phyloP scores from a whole-genome alignment of 805 yeast species.

The Candida mattraensis region DNA sequence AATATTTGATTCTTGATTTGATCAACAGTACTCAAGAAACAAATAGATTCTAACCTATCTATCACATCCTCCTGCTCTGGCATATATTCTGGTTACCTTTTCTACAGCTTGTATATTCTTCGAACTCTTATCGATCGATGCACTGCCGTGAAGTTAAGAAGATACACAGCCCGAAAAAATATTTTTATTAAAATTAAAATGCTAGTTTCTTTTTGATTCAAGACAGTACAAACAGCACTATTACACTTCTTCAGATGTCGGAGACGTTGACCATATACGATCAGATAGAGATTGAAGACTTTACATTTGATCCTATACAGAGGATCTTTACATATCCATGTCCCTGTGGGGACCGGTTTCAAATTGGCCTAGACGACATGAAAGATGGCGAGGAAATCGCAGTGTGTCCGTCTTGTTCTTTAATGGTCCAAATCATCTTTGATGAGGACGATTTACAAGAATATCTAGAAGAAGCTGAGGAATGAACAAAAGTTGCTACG shows the following conservation, averaged over 20 bases:
- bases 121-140: too few species aligned
- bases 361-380: slow-evolving; percentile 80
- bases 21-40: too few species aligned
- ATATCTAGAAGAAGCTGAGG: slow-evolving; percentile 35
- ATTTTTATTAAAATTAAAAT: too few species aligned
- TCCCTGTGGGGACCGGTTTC: slow-evolving; percentile 96
- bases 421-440: slow-evolving; percentile 89
- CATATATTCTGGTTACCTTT: too few species aligned
- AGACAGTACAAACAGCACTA: neutral
- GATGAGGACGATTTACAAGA: slow-evolving; percentile 62
- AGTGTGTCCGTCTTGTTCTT: slow-evolving; percentile 93
- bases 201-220: slow-evolving; percentile 6
- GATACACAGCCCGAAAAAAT: too few species aligned
- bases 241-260: slow-evolving; percentile 33
- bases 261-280: slow-evolving; percentile 67
- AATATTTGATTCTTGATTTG: too few species aligned
- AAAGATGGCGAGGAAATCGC: slow-evolving; percentile 92
- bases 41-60: too few species aligned
- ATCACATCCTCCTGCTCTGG: too few species aligned
- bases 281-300: slow-evolving; percentile 95
- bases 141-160: too few species aligned
- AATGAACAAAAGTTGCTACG: slow-evolving; percentile 1
- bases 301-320: slow-evolving; percentile 81
- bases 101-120: too few species aligned
- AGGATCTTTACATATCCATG: slow-evolving; percentile 92